Percentiles rank a stretch among this genome's conserved stretches.
phyloP scores from a whole-genome alignment of 2,329 filamentous ascomycete genomes.

The Monilinia laxa region DNA sequence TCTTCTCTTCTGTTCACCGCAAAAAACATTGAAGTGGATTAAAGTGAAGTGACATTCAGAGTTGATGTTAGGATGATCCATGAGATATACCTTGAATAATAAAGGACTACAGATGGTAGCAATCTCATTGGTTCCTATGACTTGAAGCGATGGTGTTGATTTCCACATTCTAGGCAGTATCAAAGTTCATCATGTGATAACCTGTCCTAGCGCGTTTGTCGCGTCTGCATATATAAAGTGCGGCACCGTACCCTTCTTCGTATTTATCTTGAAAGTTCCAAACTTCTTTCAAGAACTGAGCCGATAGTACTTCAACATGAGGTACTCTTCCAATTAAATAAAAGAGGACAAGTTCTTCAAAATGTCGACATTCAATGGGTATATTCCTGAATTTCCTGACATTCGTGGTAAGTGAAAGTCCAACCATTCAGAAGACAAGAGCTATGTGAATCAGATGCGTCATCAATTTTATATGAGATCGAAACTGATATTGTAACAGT shows the following conservation, averaged over 20 bases:
- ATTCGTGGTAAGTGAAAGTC: constrained; percentile 58
- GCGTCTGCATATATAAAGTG: constrained; percentile 2
- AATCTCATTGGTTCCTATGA: no score
- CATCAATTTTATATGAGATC: not conserved
- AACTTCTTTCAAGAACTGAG: not conserved
- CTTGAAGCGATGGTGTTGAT: no score
- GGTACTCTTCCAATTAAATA: not conserved
- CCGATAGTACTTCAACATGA: not conserved
- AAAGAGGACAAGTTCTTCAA: constrained; percentile 7
- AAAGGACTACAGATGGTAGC: no score
- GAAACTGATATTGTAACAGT: constrained; percentile 49
- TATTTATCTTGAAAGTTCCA: not conserved
- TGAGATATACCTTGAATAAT: no score
- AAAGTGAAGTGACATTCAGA: no score
- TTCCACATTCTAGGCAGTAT: no score
- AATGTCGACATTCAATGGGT: constrained; percentile 78
- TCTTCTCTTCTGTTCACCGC: no score
- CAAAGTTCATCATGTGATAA: not conserved
- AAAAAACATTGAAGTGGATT: no score
- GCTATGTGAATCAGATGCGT: not conserved
- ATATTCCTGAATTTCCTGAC: constrained; percentile 73
- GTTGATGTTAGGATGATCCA: no score
- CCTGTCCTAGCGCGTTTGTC: constrained; percentile 12
- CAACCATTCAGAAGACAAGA: constrained; percentile 4
- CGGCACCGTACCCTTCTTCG: not conserved